phyloP scores from a whole-genome alignment of 2,329 filamentous ascomycete species.

The Exophiala sp. region DNA sequence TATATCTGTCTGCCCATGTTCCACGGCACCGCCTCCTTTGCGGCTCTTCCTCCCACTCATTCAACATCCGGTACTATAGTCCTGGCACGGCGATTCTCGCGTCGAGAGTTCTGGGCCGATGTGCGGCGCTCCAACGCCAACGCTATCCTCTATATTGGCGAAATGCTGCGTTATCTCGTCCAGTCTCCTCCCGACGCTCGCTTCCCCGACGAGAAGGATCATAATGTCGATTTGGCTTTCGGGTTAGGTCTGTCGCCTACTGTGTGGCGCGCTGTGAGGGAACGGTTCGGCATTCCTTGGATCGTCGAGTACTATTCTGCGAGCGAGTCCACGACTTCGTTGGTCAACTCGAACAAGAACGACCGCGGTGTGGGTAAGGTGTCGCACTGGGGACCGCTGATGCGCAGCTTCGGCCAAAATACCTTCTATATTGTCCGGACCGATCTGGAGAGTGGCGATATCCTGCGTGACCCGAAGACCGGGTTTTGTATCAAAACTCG shows the following conservation, averaged over 20 bases:
- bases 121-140: conserved; percentile 19
- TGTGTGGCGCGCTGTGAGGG: conserved; percentile 15
- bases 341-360: conserved; percentile 41
- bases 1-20: conserved; percentile 46
- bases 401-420: conserved; percentile 36
- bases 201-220: conserved; percentile 18
- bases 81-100: conserved; percentile 28
- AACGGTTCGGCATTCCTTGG: conserved; percentile 41
- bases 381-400: conserved; percentile 40
- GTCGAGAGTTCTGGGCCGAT: conserved; percentile 24
- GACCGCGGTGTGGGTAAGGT: conserved; percentile 41
- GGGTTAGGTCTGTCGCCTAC: conserved; percentile 18
- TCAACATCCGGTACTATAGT: conserved; percentile 16
- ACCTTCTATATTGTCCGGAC: conserved; percentile 41
- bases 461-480: conserved; percentile 56
- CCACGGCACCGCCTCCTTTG: conserved; percentile 45
- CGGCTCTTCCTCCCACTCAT: conserved; percentile 31
- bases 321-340: conserved; percentile 44
- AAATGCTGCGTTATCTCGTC: conserved; percentile 26
- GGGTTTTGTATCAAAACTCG: conserved; percentile 58
- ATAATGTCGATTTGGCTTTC: conserved; percentile 16
- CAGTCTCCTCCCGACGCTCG: conserved; percentile 19
- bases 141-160: conserved; percentile 26
- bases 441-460: conserved; percentile 38
- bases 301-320: conserved; percentile 46